phyloP scores from a whole-genome alignment of 2,329 filamentous ascomycete species.

The Fusarium fracticaudum region DNA sequence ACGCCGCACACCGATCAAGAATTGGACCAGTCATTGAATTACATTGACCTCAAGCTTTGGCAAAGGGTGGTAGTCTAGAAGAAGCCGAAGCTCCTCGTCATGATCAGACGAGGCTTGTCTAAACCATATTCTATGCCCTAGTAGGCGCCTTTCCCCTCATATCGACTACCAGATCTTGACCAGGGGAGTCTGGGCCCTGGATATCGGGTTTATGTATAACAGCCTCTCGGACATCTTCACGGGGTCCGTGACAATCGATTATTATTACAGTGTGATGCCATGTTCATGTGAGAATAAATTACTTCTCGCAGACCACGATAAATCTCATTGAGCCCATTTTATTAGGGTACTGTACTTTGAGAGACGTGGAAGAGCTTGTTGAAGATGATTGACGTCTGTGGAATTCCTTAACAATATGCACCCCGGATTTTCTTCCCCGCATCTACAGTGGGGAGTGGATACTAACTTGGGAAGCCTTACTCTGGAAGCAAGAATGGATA shows the following conservation, averaged over 20 bases:
- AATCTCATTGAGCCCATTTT: background rate
- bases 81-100: background rate
- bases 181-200: conserved; percentile 11
- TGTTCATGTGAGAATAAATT: background rate
- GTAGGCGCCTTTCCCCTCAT: background rate
- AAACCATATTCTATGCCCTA: conserved; percentile 4
- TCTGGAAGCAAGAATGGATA: background rate
- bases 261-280: background rate
- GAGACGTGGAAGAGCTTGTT: background rate
- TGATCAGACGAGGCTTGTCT: conserved; percentile 3
- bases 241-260: background rate
- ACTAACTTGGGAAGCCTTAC: background rate
- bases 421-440: conserved; percentile 42
- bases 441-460: conserved; percentile 33
- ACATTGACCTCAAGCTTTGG: background rate
- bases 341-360: background rate
- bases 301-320: no score
- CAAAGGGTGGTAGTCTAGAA: conserved; percentile 25
- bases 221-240: background rate
- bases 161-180: background rate
- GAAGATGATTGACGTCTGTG: background rate
- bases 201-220: background rate
- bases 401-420: conserved; percentile 28
- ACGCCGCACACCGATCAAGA: background rate
- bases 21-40: background rate